Percentiles rank a stretch among this genome's conserved stretches.
Evolutionary conservation across 176 grass and related monocot species (phyloP).

Genomic region (Miscanthus lutarioriparius): DNA sequence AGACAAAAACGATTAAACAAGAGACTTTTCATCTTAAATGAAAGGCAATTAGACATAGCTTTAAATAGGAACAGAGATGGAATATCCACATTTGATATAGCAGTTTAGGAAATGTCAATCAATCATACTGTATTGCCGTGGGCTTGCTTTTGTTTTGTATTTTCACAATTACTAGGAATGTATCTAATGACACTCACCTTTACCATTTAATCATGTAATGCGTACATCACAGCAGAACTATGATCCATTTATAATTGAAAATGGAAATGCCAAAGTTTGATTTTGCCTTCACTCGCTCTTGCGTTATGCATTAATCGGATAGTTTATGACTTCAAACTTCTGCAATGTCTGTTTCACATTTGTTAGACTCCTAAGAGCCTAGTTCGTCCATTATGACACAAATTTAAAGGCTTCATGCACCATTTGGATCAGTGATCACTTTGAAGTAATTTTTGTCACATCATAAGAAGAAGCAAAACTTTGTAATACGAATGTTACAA

Average conservation of each 20-base stretch:
- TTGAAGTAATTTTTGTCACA: not conserved
- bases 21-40: not conserved
- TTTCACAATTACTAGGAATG: conserved; percentile 5
- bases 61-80: not conserved
- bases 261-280: not conserved
- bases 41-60: not conserved
- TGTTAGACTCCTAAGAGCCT: not conserved
- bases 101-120: conserved; percentile 4
- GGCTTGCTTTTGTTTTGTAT: not conserved
- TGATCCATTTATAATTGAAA: not conserved
- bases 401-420: not conserved
- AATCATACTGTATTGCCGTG: not conserved
- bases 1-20: conserved; percentile 3
- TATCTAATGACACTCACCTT: not conserved
- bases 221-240: not conserved
- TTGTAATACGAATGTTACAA: not conserved
- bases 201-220: not conserved
- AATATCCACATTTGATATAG: not conserved
- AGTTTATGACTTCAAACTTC: not conserved
- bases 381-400: not conserved
- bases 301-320: not conserved
- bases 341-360: not conserved
- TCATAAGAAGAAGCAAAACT: not conserved
- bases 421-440: not conserved
- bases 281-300: not conserved